Percentiles rank a stretch among this genome's conserved stretches.
These are phyloP conservation scores for Penicillium sclerotiorum DNA, from an alignment of 2,329 filamentous ascomycete genomes.

Conservation along the genomic window DNA sequence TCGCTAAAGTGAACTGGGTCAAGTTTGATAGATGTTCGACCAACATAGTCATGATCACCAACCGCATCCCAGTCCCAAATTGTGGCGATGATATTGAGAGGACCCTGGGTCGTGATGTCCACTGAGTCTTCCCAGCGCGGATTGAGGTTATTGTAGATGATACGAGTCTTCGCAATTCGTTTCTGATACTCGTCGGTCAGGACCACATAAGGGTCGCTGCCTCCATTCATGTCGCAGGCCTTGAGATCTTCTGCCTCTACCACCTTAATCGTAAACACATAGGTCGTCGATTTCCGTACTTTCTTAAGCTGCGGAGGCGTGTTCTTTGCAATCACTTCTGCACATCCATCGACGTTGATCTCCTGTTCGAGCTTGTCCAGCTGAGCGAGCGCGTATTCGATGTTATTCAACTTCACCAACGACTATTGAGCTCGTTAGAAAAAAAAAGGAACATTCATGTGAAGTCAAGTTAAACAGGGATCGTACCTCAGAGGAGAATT, in stretches of 20 bases:
- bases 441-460: background rate
- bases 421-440: slow-evolving; percentile 61
- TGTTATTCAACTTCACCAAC: slow-evolving; percentile 96
- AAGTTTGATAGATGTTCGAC: slow-evolving; percentile 94
- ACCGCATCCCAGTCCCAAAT: slow-evolving; percentile 99
- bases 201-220: slow-evolving; percentile 95
- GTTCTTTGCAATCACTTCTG: slow-evolving; percentile 74
- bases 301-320: slow-evolving; percentile 71
- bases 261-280: slow-evolving; percentile 98
- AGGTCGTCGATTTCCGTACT: slow-evolving; percentile 75
- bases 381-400: slow-evolving; percentile 91
- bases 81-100: slow-evolving; percentile 92
- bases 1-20: slow-evolving; percentile 97
- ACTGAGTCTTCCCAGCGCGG: slow-evolving; percentile 97
- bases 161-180: slow-evolving; percentile 88
- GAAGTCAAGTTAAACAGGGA: background rate
- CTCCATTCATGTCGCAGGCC: slow-evolving; percentile 92
- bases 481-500: slow-evolving; percentile 87
- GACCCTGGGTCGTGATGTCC: slow-evolving; percentile 88
- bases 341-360: slow-evolving; percentile 90
- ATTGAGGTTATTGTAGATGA: slow-evolving; percentile 86
- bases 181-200: slow-evolving; percentile 98
- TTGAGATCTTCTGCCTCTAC: slow-evolving; percentile 97
- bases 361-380: slow-evolving; percentile 86
- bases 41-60: slow-evolving; percentile 96